Base-by-base conservation (phyloP, 257 asterid genomes). In the Nicotiana paniculata region DNA sequence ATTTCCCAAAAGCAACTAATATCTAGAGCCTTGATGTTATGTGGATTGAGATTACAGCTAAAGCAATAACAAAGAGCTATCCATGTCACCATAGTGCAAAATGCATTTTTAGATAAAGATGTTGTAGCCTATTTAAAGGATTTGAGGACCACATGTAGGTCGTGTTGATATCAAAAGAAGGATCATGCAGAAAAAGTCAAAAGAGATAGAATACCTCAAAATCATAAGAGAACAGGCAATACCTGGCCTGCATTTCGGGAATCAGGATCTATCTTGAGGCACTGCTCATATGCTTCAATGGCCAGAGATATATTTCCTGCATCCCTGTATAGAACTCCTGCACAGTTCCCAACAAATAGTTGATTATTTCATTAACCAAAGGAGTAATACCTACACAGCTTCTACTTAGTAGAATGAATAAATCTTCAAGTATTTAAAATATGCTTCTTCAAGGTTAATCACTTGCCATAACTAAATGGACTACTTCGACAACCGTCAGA, bases 191-290 rank as follows among this genome's bases (percentile, higher is more conserved):
- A 74, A 74, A 74, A 74, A 12, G 26, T 21, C 55, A 46, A 2
- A 21, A 61, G 51, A 55, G n/a, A 62, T 30, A 1, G 17, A 46
- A 74, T 74, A 48, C 26, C 26, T 48, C 63, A 74, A 51, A 24
- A 74, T 15, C 26, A 26, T 8, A 53, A 48, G 26, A 85, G 46
- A 53, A 77, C 55, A 86, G 57, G 85, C 59, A 86, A 74, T 87
- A 95, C 99, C 98, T 96, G 99, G 88, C 99, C 98, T 11, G 99
- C 99, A 89, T 96, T 96, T 77, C 99, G 98, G 82, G 99, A 96
- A 89, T 96, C 99, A 4, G 97, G 97, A 88, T 96, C 99, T 77
- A 96, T 93, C 89, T 95, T 96, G 82, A 96, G 97, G 91, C 99
- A 94, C 87, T 93, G 97, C 83, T 95, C 99, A 88, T 96, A 96